phyloP scores from a whole-genome alignment of 768 basidiomycete species.

The Trametes cingulata region DNA sequence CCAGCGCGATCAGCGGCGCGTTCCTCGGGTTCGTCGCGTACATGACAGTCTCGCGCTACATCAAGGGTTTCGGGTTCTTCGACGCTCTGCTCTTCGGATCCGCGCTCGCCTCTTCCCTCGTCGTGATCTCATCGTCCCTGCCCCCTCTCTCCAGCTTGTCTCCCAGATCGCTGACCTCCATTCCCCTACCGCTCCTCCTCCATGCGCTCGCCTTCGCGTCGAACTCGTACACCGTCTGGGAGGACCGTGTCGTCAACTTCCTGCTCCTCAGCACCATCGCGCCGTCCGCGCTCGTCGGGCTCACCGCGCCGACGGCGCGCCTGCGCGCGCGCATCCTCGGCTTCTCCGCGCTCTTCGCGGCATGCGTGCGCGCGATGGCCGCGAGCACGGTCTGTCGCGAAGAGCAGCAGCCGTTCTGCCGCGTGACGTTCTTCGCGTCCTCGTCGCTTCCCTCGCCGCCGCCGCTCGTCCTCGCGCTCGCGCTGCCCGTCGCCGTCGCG shows the following conservation, averaged over 20 bases:
- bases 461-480: constrained; percentile 53
- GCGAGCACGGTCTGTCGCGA: constrained; percentile 90
- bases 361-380: constrained; percentile 73
- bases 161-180: constrained; percentile 14
- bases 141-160: constrained; percentile 31
- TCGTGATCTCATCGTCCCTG: constrained; percentile 44
- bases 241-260: constrained; percentile 81
- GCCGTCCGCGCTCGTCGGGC: constrained; percentile 58
- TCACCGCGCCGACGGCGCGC: constrained; percentile 65
- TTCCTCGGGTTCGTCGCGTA: constrained; percentile 38
- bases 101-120: constrained; percentile 47
- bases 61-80: constrained; percentile 42
- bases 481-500: constrained; percentile 53
- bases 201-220: constrained; percentile 82
- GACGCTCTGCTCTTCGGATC: constrained; percentile 52
- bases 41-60: constrained; percentile 33
- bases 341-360: constrained; percentile 65
- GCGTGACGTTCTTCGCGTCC: constrained; percentile 86
- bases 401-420: constrained; percentile 89
- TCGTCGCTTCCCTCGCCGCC: constrained; percentile 70
- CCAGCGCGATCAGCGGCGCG: constrained; percentile 18
- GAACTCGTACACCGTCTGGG: constrained; percentile 98
- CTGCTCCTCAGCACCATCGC: constrained; percentile 67
- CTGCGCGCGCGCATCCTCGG: constrained; percentile 77
- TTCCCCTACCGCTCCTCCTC: constrained; percentile 55